phyloP scores from a whole-genome alignment of 2,329 filamentous ascomycete species.

The Pyrenochaeta sp. region DNA sequence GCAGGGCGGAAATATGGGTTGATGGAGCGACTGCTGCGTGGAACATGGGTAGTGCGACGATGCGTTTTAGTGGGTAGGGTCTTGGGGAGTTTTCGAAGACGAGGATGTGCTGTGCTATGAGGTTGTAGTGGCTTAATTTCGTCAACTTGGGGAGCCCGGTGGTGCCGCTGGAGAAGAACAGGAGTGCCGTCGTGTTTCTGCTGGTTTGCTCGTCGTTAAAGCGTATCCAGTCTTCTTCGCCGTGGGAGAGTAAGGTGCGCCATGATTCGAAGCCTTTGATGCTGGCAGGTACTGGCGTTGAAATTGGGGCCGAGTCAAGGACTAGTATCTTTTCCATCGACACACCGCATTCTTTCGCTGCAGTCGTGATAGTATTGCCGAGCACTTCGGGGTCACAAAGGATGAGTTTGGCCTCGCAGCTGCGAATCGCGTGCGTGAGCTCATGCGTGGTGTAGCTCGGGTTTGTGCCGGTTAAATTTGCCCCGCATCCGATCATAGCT shows the following conservation, averaged over 20 bases:
- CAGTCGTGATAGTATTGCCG: conserved; percentile 25
- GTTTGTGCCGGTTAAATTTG: conserved; percentile 51
- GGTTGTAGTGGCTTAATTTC: conserved; percentile 30
- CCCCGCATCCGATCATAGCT: conserved; percentile 44
- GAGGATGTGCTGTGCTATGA: conserved; percentile 62
- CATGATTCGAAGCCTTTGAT: conserved; percentile 19
- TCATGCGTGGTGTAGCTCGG: conserved; percentile 48
- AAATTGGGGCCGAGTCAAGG: conserved; percentile 15
- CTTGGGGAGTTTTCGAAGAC: conserved; percentile 49
- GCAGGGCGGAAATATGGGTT: conserved; percentile 18
- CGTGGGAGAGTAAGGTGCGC: conserved; percentile 18
- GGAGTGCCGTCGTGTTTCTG: conserved; percentile 22
- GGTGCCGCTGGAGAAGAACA: conserved; percentile 34
- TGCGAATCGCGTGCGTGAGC: conserved; percentile 47
- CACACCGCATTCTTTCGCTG: conserved; percentile 18
- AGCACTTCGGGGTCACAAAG: conserved; percentile 46
- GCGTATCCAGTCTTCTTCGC: conserved; percentile 23
- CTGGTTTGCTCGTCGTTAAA: conserved; percentile 18
- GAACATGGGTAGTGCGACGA: conserved; percentile 60
- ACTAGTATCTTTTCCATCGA: conserved; percentile 22
- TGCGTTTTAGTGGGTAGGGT: conserved; percentile 43
- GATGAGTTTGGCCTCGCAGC: conserved; percentile 45
- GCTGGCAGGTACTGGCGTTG: background rate
- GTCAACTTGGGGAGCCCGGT: conserved; percentile 38
- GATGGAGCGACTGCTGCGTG: conserved; percentile 38